Conservation (phyloP, 23 red algal species). For the Pyropia haitanensis region DNA sequence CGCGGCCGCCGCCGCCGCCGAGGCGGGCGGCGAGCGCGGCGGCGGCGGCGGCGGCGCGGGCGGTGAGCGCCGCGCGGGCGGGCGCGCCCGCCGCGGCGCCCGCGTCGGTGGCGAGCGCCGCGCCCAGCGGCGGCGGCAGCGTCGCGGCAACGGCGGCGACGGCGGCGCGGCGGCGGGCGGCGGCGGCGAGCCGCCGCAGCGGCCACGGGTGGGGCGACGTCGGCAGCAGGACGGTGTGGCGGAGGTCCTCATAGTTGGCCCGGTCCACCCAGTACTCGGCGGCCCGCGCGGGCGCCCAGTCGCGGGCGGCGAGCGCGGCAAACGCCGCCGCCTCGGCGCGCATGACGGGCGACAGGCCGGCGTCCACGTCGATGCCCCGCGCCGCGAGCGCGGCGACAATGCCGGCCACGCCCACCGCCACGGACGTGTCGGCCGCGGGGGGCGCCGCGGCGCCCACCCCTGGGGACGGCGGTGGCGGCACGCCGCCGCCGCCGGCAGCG, state of each 20-base stretch:
- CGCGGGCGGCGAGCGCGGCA: slow-evolving; percentile 28
- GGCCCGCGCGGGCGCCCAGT: slow-evolving; percentile 24
- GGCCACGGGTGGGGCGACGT: slow-evolving; percentile 23
- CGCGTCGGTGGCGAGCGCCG: slow-evolving; percentile 30
- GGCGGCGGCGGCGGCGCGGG: slow-evolving; percentile 28
- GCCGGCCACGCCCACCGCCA: too few species aligned
- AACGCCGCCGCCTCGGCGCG: slow-evolving; percentile 49
- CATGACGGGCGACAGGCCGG: slow-evolving; percentile 47
- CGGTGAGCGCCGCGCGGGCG: slow-evolving; percentile 5
- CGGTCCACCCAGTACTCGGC: slow-evolving; percentile 28
- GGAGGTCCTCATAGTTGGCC: slow-evolving; percentile 42
- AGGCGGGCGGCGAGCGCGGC: slow-evolving; percentile 41
- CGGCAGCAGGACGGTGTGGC: slow-evolving; percentile 36
- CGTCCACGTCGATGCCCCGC: slow-evolving; percentile 23
- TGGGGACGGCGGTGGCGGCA: too few species aligned
- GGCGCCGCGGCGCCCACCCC: too few species aligned
- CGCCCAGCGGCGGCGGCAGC: slow-evolving; percentile 9
- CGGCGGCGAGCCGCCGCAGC: slow-evolving; percentile 20
- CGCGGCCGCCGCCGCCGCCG: slow-evolving; percentile 16
- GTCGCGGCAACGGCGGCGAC: slow-evolving; percentile 2
- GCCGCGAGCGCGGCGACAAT: too few species aligned
- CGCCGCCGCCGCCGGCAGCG: too few species aligned
- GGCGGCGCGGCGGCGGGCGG: slow-evolving; percentile 12
- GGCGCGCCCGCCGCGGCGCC: slow-evolving; percentile 10
- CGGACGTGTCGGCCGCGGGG: too few species aligned